Evolutionary conservation across 176 grass and related monocot genomes (phyloP).

Genomic region (Carex cristatella): DNA sequence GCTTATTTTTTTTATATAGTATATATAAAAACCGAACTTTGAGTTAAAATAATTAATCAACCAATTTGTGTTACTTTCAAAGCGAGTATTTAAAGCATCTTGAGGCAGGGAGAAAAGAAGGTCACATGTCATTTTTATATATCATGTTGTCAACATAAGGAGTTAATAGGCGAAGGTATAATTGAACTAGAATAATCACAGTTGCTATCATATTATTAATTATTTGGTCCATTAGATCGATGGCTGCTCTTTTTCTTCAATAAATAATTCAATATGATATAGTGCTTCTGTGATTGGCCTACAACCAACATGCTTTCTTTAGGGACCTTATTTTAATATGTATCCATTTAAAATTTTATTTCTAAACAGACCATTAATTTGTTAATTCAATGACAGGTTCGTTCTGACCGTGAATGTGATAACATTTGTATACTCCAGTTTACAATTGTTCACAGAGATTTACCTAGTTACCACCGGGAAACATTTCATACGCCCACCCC

Average conservation of each 20-base stretch:
- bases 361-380: neutral
- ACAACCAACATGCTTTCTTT: neutral
- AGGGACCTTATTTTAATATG: neutral
- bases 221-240: neutral
- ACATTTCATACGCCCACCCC: slow-evolving; percentile 29
- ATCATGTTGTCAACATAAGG: neutral
- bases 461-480: slow-evolving; percentile 21
- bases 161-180: neutral
- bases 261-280: neutral
- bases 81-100: neutral
- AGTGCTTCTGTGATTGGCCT: neutral
- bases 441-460: slow-evolving; percentile 40
- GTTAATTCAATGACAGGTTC: slow-evolving; percentile 41
- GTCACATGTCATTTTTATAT: neutral
- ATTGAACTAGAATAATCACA: neutral
- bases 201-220: slow-evolving; percentile 5
- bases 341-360: neutral
- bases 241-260: neutral
- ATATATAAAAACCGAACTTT: neutral
- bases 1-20: neutral
- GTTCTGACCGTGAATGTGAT: slow-evolving; percentile 61
- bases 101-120: neutral
- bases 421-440: slow-evolving; percentile 58
- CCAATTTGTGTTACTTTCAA: neutral
- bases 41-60: neutral